phyloP scores from a whole-genome alignment of 192 early-diverging fungal species.

The Gryganskiella cystojenkinii region DNA sequence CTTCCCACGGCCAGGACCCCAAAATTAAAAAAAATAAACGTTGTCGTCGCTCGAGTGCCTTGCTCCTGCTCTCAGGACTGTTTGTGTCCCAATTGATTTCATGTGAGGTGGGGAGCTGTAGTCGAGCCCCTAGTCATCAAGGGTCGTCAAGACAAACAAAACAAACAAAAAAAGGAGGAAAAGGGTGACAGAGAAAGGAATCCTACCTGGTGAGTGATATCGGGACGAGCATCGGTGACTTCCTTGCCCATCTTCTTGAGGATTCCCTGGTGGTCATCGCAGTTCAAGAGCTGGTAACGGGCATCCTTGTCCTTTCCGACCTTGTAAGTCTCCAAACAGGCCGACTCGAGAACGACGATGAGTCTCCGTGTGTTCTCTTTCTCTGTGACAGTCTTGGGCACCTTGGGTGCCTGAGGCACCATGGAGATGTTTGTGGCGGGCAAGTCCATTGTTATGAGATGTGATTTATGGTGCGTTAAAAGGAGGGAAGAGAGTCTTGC shows the following conservation, averaged over 20 bases:
- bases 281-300: slow-evolving; percentile 92
- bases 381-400: slow-evolving; percentile 82
- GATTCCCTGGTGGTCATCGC: slow-evolving; percentile 93
- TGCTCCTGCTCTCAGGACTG: no score
- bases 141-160: no score
- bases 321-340: slow-evolving; percentile 93
- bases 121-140: no score
- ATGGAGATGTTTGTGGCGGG: slow-evolving; percentile 58
- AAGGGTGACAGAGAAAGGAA: neutral
- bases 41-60: no score
- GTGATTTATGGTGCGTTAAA: neutral
- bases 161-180: no score
- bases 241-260: slow-evolving; percentile 87
- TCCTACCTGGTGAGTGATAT: slow-evolving; percentile 94
- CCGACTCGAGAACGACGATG: slow-evolving; percentile 93
- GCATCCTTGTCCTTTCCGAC: slow-evolving; percentile 81
- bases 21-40: no score
- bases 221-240: slow-evolving; percentile 85
- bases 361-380: slow-evolving; percentile 83
- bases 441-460: slow-evolving; percentile 26
- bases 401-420: slow-evolving; percentile 76
- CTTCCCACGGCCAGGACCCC: no score
- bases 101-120: no score
- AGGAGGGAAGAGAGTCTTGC: neutral
- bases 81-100: no score